Conservation (phyloP, 805 yeast species). For the Candida germanica region DNA sequence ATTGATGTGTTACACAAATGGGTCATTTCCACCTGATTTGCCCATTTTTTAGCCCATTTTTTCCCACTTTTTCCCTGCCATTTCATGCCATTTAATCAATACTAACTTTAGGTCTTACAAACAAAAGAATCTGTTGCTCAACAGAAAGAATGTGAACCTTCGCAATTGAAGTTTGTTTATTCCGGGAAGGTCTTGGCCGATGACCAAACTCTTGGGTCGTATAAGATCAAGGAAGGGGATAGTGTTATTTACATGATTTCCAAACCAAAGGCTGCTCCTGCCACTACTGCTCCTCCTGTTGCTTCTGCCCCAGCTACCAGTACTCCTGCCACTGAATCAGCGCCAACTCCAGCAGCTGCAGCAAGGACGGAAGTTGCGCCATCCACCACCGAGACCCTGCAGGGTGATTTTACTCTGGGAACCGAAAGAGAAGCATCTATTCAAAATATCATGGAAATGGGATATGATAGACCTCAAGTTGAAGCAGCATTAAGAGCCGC, state of each 20-base stretch:
- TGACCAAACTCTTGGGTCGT: conserved; percentile 66
- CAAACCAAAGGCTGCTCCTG: conserved; percentile 27
- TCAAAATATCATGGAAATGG: conserved; percentile 89
- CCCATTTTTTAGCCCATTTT: neutral
- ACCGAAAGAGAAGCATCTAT: conserved; percentile 74
- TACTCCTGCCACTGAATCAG: conserved; percentile 15
- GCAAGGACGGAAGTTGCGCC: conserved; percentile 21
- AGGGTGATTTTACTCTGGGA: conserved; percentile 79
- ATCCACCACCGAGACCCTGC: no score
- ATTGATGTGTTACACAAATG: no score
- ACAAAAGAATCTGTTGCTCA: conserved; percentile 72
- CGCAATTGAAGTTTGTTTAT: conserved; percentile 83
- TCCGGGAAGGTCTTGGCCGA: conserved; percentile 90
- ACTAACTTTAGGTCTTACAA: conserved; percentile 46
- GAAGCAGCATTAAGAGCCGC: conserved; percentile 93
- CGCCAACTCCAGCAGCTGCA: conserved; percentile 7
- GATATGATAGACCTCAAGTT: conserved; percentile 83
- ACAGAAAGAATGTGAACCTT: conserved; percentile 51
- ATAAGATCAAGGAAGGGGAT: conserved; percentile 79
- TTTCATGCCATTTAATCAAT: conserved; percentile 1
- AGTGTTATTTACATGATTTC: conserved; percentile 91
- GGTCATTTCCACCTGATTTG: neutral
- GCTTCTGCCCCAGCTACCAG: conserved; percentile 17
- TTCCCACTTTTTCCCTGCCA: neutral
- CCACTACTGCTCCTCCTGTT: conserved; percentile 19